Base-by-base conservation (phyloP, 164 flowering plant genomes). In the Buxus sempervirens region DNA sequence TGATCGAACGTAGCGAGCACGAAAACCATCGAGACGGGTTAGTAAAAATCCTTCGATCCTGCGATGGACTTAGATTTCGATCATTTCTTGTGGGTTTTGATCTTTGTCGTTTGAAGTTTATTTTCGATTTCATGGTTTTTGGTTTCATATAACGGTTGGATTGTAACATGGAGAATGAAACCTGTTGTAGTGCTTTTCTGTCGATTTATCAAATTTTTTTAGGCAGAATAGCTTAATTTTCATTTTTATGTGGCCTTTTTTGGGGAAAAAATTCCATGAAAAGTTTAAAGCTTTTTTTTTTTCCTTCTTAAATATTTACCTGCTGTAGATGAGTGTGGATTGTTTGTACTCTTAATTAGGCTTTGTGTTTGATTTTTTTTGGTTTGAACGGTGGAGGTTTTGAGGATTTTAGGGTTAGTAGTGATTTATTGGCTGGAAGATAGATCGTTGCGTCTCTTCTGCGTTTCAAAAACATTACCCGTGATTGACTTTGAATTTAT, bases 11-110 rank as follows among this genome's bases (percentile, higher is more conserved):
- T 20, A 32, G 23, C 21, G 55, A 25, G 56, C n/a, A 61, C 20
- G 24, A 67, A 54, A 57, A 54, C 32, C 36, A 26, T 28, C 1
- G 18, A 41, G n/a, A 65, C 14, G 67, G 82, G 80, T 78, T 62
- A 63, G 79, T 77, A n/a, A 28, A 55, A 58, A 66, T 42, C 71
- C 36, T 70, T 26, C 25, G 64, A 57, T 21, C 63, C 1, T 59
- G 0, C 28, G 10, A 12, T 28, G 26, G 49, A 51, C 45, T n/a
- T 45, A 18, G 62, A 57, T 67, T 38, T 26, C 20, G 23, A 51
- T 54, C 0, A 36, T 55, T 49, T 69, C 57, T 22, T 32, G 5
- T 7, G 38, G 61, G 45, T 22, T 62, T 54, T 42, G 56, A 1
- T 57, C 15, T 41, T 55, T 26, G 10, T 45, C 24, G 19, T 63